Conservation (phyloP, 345 rosid genomes). For the Populus davidiana region DNA sequence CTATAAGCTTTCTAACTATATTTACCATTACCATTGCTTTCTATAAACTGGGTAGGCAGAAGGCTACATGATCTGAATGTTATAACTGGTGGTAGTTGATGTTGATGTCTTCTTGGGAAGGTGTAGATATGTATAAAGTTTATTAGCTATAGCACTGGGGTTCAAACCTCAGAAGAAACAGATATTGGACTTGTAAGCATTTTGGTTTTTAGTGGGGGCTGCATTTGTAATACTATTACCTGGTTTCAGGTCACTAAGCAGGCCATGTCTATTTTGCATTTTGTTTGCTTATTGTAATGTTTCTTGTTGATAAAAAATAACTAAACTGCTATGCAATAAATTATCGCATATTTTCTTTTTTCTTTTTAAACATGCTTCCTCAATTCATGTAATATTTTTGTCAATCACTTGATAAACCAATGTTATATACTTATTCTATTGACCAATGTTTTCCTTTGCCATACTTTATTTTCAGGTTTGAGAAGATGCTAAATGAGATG, state of each 20-base stretch:
- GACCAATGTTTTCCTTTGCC: background rate
- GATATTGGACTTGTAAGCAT: background rate
- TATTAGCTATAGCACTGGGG: background rate
- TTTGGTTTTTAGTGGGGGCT: background rate
- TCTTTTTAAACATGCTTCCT: background rate
- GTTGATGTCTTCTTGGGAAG: background rate
- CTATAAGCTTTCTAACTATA: background rate
- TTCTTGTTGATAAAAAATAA: background rate
- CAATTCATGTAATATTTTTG: background rate
- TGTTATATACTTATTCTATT: background rate
- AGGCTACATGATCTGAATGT: too few relatives aligned
- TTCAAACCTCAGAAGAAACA: background rate
- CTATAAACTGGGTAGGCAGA: background rate
- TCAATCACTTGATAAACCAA: background rate
- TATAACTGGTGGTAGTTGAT: background rate
- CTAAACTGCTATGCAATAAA: background rate
- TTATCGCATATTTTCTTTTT: background rate
- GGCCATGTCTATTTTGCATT: background rate
- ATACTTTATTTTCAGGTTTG: constrained; percentile 44
- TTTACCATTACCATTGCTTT: background rate
- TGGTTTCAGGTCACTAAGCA: background rate
- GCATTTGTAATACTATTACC: background rate
- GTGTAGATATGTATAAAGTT: background rate
- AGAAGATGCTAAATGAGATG: constrained; percentile 75
- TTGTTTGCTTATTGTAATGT: background rate